Conservation (phyloP, 169 alveolate species). For the Cryptosporidium xiaoi region DNA sequence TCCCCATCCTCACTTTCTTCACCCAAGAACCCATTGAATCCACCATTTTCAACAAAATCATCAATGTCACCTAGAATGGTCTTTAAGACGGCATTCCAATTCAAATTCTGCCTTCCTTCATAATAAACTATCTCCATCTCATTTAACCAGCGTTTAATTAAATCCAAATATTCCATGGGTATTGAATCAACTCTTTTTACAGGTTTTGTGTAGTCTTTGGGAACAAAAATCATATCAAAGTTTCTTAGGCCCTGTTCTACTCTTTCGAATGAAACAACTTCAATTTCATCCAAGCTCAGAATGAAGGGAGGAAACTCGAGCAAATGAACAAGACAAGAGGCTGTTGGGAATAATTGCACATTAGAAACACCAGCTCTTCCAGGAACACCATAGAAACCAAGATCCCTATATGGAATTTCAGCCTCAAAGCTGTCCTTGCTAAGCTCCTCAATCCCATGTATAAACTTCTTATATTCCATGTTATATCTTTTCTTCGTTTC, state of each 20-base stretch:
- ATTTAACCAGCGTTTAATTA: conserved; percentile 91
- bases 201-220: conserved; percentile 92
- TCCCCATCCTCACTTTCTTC: conserved; percentile 75
- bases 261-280: conserved; percentile 95
- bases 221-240: conserved; percentile 96
- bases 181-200: conserved; percentile 93
- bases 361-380: conserved; percentile 86
- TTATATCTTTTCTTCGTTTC: conserved; percentile 91
- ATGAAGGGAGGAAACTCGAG: conserved; percentile 97
- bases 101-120: conserved; percentile 91
- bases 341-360: conserved; percentile 94
- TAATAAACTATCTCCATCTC: conserved; percentile 90
- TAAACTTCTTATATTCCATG: conserved; percentile 90
- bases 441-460: conserved; percentile 76
- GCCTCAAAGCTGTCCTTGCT: conserved; percentile 44
- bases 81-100: conserved; percentile 89
- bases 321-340: conserved; percentile 93
- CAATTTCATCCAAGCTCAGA: conserved; percentile 93
- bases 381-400: conserved; percentile 95
- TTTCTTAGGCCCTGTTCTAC: conserved; percentile 95
- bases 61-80: conserved; percentile 87
- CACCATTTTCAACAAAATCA: conserved; percentile 87
- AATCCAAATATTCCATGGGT: conserved; percentile 93
- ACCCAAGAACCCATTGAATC: conserved; percentile 88
- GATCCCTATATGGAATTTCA: conserved; percentile 82